Percentiles rank a stretch among this genome's conserved stretches.
Evolutionary conservation across 116 monocot species (phyloP).

Genomic region (Phalaenopsis hybrid): DNA sequence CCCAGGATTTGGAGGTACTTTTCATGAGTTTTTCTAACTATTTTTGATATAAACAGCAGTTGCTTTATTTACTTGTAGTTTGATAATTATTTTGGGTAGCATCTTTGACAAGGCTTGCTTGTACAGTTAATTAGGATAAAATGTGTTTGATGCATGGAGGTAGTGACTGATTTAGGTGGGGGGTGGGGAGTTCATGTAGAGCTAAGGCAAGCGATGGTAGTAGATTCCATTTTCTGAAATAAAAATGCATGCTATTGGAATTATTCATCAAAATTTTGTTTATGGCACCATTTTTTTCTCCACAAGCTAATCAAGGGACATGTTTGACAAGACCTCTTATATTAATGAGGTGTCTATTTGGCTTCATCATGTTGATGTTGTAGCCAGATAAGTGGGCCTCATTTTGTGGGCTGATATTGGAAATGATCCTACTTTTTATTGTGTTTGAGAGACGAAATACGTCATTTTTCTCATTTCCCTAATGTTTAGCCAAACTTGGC

Average conservation of each 20-base stretch:
- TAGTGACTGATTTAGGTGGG: not conserved
- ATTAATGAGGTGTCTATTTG: not conserved
- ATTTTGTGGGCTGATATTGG: not conserved
- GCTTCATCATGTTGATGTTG: not conserved
- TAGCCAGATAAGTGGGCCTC: not conserved
- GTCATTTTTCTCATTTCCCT: not conserved
- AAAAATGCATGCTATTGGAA: too few species aligned
- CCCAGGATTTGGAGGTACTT: conserved; percentile 97
- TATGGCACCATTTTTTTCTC: too few species aligned
- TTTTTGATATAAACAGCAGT: not conserved
- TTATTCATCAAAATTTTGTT: too few species aligned
- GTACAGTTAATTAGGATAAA: not conserved
- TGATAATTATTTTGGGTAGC: not conserved
- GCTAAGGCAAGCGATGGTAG: not conserved
- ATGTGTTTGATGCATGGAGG: not conserved
- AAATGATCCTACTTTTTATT: not conserved
- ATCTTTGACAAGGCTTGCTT: not conserved
- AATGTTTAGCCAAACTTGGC: not conserved
- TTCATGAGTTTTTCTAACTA: not conserved
- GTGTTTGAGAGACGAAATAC: not conserved
- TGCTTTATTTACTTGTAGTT: not conserved
- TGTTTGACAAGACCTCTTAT: not conserved
- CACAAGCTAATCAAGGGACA: not conserved
- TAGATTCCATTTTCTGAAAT: not conserved
- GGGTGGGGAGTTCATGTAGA: not conserved